Evolutionary conservation across 805 yeast species (phyloP).

Genomic region (Myxozyma mucilagina): DNA sequence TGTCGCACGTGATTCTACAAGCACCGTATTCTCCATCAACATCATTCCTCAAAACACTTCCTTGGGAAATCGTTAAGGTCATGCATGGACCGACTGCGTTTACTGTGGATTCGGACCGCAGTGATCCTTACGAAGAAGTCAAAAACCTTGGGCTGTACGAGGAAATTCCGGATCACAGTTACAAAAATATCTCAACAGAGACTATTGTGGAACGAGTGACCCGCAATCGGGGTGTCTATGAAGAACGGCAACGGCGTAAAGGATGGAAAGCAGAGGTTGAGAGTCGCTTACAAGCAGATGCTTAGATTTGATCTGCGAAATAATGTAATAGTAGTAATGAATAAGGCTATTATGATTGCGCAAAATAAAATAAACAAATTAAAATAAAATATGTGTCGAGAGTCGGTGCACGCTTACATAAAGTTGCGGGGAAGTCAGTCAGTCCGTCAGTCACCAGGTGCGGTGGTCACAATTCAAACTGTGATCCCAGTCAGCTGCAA

Average conservation of each 20-base stretch:
- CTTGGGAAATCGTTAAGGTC: constrained; percentile 41
- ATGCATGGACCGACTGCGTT: constrained; percentile 53
- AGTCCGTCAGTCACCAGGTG: background rate
- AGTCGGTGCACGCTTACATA: background rate
- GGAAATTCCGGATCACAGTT: constrained; percentile 56
- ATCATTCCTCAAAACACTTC: constrained; percentile 45
- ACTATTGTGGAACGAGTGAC: constrained; percentile 76
- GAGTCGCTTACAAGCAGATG: constrained; percentile 14
- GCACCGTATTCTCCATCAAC: constrained; percentile 58
- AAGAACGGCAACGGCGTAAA: constrained; percentile 82
- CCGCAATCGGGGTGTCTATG: constrained; percentile 65
- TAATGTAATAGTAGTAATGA: background rate
- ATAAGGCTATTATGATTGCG: background rate
- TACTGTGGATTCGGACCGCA: constrained; percentile 1
- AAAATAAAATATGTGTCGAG: background rate
- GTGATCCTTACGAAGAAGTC: constrained; percentile 45
- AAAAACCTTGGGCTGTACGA: constrained; percentile 43
- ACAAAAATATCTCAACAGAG: constrained; percentile 63
- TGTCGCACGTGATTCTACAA: constrained; percentile 61
- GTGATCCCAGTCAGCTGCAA: background rate
- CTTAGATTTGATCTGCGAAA: background rate
- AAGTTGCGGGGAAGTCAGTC: background rate
- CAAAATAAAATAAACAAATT: no score
- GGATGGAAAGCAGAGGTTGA: constrained; percentile 73
- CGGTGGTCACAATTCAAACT: background rate